Percentiles rank a stretch among this genome's conserved stretches.
Evolutionary conservation across 2,329 filamentous ascomycete genomes (phyloP).

Genomic region (Talaromyces sp.): DNA sequence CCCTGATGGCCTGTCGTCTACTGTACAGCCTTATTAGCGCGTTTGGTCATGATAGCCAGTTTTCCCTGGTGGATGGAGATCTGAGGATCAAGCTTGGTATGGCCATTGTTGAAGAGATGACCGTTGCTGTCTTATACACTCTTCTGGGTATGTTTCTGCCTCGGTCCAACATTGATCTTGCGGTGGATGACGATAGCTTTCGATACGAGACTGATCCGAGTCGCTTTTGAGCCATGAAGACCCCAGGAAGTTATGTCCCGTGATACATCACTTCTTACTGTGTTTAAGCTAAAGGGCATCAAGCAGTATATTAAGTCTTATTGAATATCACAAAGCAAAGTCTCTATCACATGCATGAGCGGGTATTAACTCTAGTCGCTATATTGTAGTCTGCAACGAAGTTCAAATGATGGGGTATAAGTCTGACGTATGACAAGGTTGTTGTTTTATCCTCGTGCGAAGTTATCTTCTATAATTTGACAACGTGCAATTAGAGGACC

Average conservation of each 20-base stretch:
- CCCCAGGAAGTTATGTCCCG: too few species aligned
- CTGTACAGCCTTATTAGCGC: constrained; percentile 10
- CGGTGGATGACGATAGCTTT: not conserved
- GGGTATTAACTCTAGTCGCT: too few species aligned
- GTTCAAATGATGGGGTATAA: not conserved
- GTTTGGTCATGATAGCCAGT: constrained; percentile 6
- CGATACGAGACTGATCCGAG: not conserved
- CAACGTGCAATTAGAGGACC: too few species aligned
- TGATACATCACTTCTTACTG: too few species aligned
- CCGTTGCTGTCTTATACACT: constrained; percentile 8
- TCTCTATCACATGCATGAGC: too few species aligned
- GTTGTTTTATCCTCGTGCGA: too few species aligned
- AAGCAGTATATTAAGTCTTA: too few species aligned
- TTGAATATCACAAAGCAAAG: too few species aligned
- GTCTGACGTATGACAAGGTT: not conserved
- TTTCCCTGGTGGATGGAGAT: constrained; percentile 2
- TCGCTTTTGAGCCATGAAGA: not conserved
- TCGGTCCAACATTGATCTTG: not conserved
- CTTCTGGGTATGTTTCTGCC: constrained; percentile 1
- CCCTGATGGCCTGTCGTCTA: not conserved
- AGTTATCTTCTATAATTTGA: too few species aligned
- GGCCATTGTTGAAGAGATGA: constrained; percentile 7
- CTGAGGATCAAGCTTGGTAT: constrained; percentile 3
- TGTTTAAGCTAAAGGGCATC: too few species aligned
- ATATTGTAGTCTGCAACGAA: too few species aligned